A percentile compares a stretch with the other conserved stretches of the same genome.
These are phyloP conservation scores for Metschnikowia chrysomelidarum DNA, from an alignment of 805 yeast species.

Conservation along the genomic window DNA sequence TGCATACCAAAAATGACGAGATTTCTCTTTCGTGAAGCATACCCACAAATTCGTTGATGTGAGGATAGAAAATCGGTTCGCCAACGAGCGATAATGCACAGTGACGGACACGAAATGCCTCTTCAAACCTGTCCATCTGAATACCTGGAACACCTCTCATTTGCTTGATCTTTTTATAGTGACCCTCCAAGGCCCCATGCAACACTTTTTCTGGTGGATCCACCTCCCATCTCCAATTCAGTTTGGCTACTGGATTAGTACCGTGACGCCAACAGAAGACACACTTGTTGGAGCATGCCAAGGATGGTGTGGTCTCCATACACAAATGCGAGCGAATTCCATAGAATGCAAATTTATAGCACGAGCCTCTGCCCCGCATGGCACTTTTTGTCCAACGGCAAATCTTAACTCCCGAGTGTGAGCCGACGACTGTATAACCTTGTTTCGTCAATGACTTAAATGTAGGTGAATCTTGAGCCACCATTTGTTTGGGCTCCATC, in stretches of 20 bases:
- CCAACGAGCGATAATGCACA: constrained; percentile 94
- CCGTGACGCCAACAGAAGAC: constrained; percentile 98
- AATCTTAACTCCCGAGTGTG: constrained; percentile 92
- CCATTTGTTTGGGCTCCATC: constrained; percentile 67
- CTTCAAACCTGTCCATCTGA: constrained; percentile 83
- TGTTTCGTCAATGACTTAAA: constrained; percentile 85
- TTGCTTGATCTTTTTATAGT: constrained; percentile 87
- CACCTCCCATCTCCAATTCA: constrained; percentile 91
- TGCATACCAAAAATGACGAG: constrained; percentile 87
- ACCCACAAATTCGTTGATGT: constrained; percentile 78
- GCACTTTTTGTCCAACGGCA: constrained; percentile 98
- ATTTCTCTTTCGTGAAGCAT: constrained; percentile 79
- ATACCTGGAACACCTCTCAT: constrained; percentile 96
- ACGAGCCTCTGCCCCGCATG: constrained; percentile 88
- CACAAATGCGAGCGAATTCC: constrained; percentile 89
- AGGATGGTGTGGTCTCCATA: constrained; percentile 93
- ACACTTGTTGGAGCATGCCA: constrained; percentile 93
- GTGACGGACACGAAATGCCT: constrained; percentile 84
- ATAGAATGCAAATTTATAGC: constrained; percentile 89
- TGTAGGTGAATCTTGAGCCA: constrained; percentile 85
- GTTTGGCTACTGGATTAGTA: constrained; percentile 92
- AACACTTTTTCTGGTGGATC: constrained; percentile 83
- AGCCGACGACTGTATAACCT: constrained; percentile 90
- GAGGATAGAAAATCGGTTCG: constrained; percentile 91
- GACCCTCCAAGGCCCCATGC: constrained; percentile 85